Base-by-base conservation (phyloP, 805 yeast genomes). In the Starmera dryadoides region DNA sequence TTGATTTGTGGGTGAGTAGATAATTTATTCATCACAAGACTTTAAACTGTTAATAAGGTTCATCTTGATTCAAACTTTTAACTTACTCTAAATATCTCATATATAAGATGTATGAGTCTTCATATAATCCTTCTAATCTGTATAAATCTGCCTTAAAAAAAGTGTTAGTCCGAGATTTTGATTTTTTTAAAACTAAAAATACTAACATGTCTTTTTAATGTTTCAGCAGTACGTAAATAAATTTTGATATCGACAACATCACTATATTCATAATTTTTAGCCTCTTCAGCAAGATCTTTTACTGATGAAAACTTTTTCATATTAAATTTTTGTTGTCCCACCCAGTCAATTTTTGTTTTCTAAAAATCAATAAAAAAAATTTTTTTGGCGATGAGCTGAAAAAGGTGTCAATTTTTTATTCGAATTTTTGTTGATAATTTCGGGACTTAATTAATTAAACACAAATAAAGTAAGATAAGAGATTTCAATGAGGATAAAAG, bases 171-270 rank as follows among this genome's bases (percentile, higher is more conserved):
- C 28, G 8, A 20, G 26, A 7, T 16, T 5, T 17, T 19, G 10
- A 11, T 43, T 45, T 25, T 40, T 25, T 12, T 11, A 25, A 25
- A 11, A 25, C 10, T 22, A 22, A 22, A 11, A 25, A 12, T 25
- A 54, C 49, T 31, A 44, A 49, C 77, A 60, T 53, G 80, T 54
- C 62, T 66, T 45, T 60, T 59, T 48, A 70, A 61, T 15, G 68
- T 69, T 34, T 59, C 64, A 38, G 72, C 77, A 35, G 80, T 70
- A 40, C 79, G 69, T 23, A 80, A 49, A 71, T 86, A 80, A 18
- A 73, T 57, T 34, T 64, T 63, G 38, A 79, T 53, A 1, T 83
- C 75, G 14, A 77, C 68, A 1, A 55, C 45, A 3, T 68, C 53
- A 30, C 78, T 71, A 57, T 72, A 82, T 40, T 67, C 74, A 53